These are phyloP conservation scores for Naumovozyma dairenensis DNA, from an alignment of 805 yeast species.

Conservation along the genomic window DNA sequence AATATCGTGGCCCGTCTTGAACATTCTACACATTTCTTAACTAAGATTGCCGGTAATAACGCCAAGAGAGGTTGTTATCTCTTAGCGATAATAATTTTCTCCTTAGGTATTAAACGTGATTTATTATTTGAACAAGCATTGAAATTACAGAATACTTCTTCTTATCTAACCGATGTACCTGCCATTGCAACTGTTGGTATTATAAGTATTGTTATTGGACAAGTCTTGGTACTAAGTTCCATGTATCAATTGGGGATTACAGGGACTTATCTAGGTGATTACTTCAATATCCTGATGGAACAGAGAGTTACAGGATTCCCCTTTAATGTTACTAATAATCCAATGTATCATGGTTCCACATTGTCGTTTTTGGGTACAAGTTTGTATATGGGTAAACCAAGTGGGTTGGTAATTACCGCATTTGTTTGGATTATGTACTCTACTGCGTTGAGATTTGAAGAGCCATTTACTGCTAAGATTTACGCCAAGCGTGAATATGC, in stretches of 20 bases:
- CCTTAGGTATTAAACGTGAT: conserved; percentile 78
- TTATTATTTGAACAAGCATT: conserved; percentile 63
- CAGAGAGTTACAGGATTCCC: conserved; percentile 88
- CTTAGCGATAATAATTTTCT: conserved; percentile 74
- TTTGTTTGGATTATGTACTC: conserved; percentile 75
- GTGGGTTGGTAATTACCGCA: conserved; percentile 66
- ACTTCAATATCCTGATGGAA: conserved; percentile 91
- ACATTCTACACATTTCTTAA: conserved; percentile 63
- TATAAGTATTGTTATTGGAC: conserved; percentile 54
- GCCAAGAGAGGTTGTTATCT: conserved; percentile 71
- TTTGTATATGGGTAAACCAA: conserved; percentile 78
- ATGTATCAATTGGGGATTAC: conserved; percentile 93
- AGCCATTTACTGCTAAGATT: conserved; percentile 89
- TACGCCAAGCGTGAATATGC: conserved; percentile 60
- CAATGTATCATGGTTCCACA: conserved; percentile 94
- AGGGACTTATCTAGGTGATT: conserved; percentile 95
- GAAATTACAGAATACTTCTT: conserved; percentile 51
- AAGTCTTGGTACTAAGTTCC: conserved; percentile 67
- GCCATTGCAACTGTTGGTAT: conserved; percentile 44
- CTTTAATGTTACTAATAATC: conserved; percentile 81
- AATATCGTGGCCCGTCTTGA: conserved; percentile 84
- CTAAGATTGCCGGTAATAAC: conserved; percentile 66
- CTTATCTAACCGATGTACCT: conserved; percentile 38
- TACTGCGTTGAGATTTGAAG: conserved; percentile 81
- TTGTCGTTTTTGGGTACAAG: conserved; percentile 87